Percentiles rank a stretch among this genome's conserved stretches.
phyloP scores from a whole-genome alignment of 2,329 filamentous ascomycete genomes.

The Colletotrichum endophyticum region DNA sequence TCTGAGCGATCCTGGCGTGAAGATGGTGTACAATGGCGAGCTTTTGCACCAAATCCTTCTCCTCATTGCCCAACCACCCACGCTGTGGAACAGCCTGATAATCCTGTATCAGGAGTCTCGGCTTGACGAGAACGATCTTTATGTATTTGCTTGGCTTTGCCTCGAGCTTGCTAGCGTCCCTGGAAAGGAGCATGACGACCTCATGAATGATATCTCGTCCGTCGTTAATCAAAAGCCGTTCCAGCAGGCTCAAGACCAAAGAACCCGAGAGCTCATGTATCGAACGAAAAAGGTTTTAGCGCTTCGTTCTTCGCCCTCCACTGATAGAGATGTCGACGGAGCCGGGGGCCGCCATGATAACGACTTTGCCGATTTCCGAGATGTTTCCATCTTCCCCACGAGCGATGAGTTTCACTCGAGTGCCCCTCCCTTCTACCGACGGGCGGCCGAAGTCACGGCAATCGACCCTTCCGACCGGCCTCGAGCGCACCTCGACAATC shows the following conservation, averaged over 20 bases:
- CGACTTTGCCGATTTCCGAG: constrained; percentile 65
- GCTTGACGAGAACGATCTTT: constrained; percentile 27
- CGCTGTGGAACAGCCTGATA: constrained; percentile 48
- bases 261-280: constrained; percentile 31
- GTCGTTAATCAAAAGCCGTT: constrained; percentile 28
- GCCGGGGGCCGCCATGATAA: constrained; percentile 78
- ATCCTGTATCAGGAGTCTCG: constrained; percentile 43
- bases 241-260: constrained; percentile 27
- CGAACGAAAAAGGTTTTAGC: constrained; percentile 43
- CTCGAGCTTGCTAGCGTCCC: constrained; percentile 50
- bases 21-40: too few relatives aligned
- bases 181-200: constrained; percentile 22
- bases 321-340: constrained; percentile 16
- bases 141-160: constrained; percentile 53
- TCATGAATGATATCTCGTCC: constrained; percentile 26
- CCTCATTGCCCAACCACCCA: constrained; percentile 54
- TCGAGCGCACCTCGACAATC: constrained; percentile 66
- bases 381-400: constrained; percentile 71
- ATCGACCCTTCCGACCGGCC: constrained; percentile 39
- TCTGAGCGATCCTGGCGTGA: too few relatives aligned
- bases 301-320: constrained; percentile 26
- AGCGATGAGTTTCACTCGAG: constrained; percentile 64
- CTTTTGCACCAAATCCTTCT: constrained; percentile 52
- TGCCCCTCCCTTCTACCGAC: constrained; percentile 59
- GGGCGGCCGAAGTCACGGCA: constrained; percentile 52